Conservation (phyloP, 169 alveolate species). For the Plasmodium berghei region DNA sequence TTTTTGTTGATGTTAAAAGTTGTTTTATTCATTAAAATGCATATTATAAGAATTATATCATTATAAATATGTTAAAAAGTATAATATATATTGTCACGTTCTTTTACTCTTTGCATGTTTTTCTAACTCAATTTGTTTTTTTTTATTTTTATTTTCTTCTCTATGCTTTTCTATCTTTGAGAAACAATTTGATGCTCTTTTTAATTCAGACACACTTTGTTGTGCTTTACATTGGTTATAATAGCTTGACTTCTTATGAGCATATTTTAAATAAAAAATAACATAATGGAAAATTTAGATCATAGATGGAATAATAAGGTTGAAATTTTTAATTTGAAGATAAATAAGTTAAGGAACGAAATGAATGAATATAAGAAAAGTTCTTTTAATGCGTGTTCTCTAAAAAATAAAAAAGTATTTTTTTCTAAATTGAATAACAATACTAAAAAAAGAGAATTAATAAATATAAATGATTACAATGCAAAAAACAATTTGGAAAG, state of each 20-base stretch:
- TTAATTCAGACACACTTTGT: too few species aligned
- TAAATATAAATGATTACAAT: conserved; percentile 44
- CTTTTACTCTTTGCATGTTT: too few species aligned
- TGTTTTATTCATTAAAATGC: not conserved
- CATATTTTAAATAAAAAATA: too few species aligned
- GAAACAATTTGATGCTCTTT: too few species aligned
- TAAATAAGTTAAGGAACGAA: conserved; percentile 39
- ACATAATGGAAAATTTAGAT: conserved; percentile 34
- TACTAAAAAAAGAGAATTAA: conserved; percentile 48
- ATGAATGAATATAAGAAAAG: conserved; percentile 36
- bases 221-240: too few species aligned
- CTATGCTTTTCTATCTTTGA: too few species aligned
- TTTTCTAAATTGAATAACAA: conserved; percentile 30
- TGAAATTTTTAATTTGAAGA: conserved; percentile 37
- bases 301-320: conserved; percentile 52
- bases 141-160: too few species aligned
- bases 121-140: too few species aligned
- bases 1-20: not conserved
- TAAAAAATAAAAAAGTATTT: conserved; percentile 15
- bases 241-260: too few species aligned
- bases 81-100: too few species aligned
- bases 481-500: conserved; percentile 18
- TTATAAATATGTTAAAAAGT: too few species aligned
- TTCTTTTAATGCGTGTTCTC: conserved; percentile 13
- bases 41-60: not conserved